Evolutionary conservation across 164 flowering plant species (phyloP), one percentile per base, ranked within the genome.

Genomic region (Taxillus chinensis): DNA sequence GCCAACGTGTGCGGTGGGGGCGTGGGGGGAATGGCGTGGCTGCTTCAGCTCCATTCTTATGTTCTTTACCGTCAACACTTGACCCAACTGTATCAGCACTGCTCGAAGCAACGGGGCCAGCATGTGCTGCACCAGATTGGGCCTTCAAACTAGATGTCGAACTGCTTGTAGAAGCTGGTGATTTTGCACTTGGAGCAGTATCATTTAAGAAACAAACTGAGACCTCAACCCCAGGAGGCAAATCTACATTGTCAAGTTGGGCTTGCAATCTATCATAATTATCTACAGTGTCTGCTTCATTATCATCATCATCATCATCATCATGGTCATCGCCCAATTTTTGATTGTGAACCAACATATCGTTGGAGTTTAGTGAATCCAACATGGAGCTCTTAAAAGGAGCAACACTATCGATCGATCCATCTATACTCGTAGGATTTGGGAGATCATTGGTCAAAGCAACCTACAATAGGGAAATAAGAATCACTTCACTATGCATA

Each of bases 141-240:
- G 66, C 68, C 27, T 73, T 69, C 55, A 69, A 69, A 63, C 39
- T 64, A 61, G 68, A 11, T 53, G 41, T 55, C 48, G 71, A 59
- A 15, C 55, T 50, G 51, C 64, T 68, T 3, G 62, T 41, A 27
- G 51, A 11, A 68, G 64, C 59, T 37, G 57, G 12, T n/a, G 11
- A 52, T 9, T 46, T 67, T 55, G 43, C 61, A 62, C 62, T 60
- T 39, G 73, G 12, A 17, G 66, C 62, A 59, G 75, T 56, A 16
- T 59, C 69, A 38, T 71, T 71, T 63, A 77, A 62, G 83, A 82
- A 79, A 62, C 83, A 68, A 52, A 82, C 51, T 5, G 82, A 53
- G 0, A 71, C 80, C 75, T 83, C 87, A 14, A 83, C 79, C 7
- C 87, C 87, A 68, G 87, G 71, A 63, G 87, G 87, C 58, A 80